Evolutionary conservation across 2,329 filamentous ascomycete species (phyloP).

Genomic region (Exophiala sp.): DNA sequence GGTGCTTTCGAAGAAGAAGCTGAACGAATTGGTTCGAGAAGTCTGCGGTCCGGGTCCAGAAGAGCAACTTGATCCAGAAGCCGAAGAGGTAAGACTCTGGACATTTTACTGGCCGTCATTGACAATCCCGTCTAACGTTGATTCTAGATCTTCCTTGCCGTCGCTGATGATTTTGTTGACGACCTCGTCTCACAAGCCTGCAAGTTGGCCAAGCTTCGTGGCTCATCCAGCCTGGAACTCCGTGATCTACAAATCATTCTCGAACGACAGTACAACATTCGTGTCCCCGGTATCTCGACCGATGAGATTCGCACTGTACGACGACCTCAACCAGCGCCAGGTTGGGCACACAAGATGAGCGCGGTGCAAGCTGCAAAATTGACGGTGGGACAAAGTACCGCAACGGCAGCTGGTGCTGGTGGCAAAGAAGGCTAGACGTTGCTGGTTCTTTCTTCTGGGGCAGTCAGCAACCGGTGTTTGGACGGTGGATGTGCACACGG

Average conservation of each 20-base stretch:
- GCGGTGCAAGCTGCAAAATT: constrained; percentile 66
- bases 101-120: neutral
- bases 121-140: neutral
- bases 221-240: constrained; percentile 84
- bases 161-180: constrained; percentile 94
- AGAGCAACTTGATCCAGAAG: constrained; percentile 80
- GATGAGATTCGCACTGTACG: constrained; percentile 93
- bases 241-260: constrained; percentile 79
- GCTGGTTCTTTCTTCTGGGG: neutral
- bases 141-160: constrained; percentile 71
- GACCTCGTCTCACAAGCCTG: constrained; percentile 83
- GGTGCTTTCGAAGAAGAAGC: constrained; percentile 94
- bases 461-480: too few species aligned
- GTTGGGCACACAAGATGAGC: constrained; percentile 96
- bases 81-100: constrained; percentile 73
- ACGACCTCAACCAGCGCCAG: constrained; percentile 82
- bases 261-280: constrained; percentile 83
- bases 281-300: constrained; percentile 88
- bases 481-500: too few species aligned
- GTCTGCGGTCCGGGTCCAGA: constrained; percentile 73
- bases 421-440: constrained; percentile 13
- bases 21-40: constrained; percentile 91
- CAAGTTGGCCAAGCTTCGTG: constrained; percentile 86
- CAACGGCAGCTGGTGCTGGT: constrained; percentile 3
- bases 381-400: constrained; percentile 19